Evolutionary conservation across 2,329 filamentous ascomycete species (phyloP).

Genomic region (Graphilbum fragrans): DNA sequence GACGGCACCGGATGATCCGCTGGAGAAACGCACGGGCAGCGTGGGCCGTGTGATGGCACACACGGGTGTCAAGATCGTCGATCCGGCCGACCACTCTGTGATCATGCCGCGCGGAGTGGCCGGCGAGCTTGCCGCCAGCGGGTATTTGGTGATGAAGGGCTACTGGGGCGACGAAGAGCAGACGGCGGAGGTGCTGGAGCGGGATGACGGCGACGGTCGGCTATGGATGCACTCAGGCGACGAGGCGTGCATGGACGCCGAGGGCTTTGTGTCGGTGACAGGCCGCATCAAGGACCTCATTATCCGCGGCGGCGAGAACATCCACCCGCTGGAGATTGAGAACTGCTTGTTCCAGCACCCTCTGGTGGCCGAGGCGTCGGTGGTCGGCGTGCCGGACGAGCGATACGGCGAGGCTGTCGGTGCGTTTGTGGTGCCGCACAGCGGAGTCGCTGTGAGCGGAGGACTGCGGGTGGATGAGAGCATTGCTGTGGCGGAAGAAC

Average conservation of each 20-base stretch:
- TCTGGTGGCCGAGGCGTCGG: slow-evolving; percentile 61
- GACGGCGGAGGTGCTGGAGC: slow-evolving; percentile 48
- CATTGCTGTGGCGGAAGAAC: slow-evolving; percentile 3
- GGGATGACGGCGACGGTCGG: slow-evolving; percentile 16
- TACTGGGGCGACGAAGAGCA: slow-evolving; percentile 68
- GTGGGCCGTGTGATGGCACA: slow-evolving; percentile 81
- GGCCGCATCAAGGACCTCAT: slow-evolving; percentile 92
- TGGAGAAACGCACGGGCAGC: slow-evolving; percentile 58
- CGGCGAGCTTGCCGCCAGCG: slow-evolving; percentile 73
- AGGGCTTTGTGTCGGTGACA: slow-evolving; percentile 81
- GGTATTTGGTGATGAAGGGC: slow-evolving; percentile 82
- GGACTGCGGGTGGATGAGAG: slow-evolving; percentile 11
- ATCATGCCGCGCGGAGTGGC: slow-evolving; percentile 52
- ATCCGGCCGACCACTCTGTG: slow-evolving; percentile 43
- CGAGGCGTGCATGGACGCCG: slow-evolving; percentile 71
- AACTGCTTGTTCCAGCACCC: slow-evolving; percentile 69
- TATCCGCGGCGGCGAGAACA: slow-evolving; percentile 91
- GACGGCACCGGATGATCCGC: slow-evolving; percentile 67
- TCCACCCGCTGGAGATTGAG: slow-evolving; percentile 86
- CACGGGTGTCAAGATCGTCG: slow-evolving; percentile 64
- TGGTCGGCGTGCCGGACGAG: slow-evolving; percentile 74
- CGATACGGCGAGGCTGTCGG: slow-evolving; percentile 81
- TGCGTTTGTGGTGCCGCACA: slow-evolving; percentile 61
- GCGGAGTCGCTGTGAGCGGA: slow-evolving; percentile 17
- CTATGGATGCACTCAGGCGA: slow-evolving; percentile 88